Base-by-base conservation (phyloP, 805 yeast species). In the Starmerella ratchasimensis region DNA sequence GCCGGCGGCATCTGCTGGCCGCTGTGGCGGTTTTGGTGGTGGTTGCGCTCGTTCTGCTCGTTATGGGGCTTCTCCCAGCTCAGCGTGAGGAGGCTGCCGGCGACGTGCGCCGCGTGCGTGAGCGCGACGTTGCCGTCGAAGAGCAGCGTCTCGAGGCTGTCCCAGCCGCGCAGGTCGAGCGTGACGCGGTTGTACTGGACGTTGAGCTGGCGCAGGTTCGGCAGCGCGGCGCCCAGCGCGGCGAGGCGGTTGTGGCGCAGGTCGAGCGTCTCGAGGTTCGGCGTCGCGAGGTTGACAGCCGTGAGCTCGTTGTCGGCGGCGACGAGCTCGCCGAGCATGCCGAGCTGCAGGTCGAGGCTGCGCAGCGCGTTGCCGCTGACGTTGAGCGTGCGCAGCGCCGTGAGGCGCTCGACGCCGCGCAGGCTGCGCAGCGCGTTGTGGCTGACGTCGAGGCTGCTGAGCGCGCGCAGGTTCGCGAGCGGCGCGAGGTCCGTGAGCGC, bases 91-190 rank as follows among this genome's bases (percentile, higher is more conserved):
- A 49, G 42, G 5, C 28, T 35, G 19, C 45, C 36, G 1, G 45
- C 34, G 13, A 33, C 46, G 3, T 38, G 16, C 8, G 38, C 41
- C 10, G 47, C 18, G 29, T 43, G 35, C 5, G 37, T 31, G 8
- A 39, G 29, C 1, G 37, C 41, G 7, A 14, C 21, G 34, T 51
- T 51, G 7, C 52, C 52, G 16, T 51, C 52, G 24, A 45, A 48
- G n/a, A 41, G 31, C 13, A 51, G 29, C 8, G 45, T 43, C 20
- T 47, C 48, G 4, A 50, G 34, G 21, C 39, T 35, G 1, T 26
- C 27, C 45, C 45, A 49, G 9, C 48, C 52, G 6, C 14, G 11
- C 21, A 49, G 36, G 32, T 50, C 51, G 6, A 51, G 26, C 11
- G 37, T 32, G 9, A 51, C 45, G 9, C 33, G 26, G 28, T 51